A percentile compares a stretch with the other conserved stretches of the same genome.
These are phyloP conservation scores for Aspergillus carbonarius DNA, from an alignment of 2,329 filamentous ascomycete genomes.

Conservation along the genomic window DNA sequence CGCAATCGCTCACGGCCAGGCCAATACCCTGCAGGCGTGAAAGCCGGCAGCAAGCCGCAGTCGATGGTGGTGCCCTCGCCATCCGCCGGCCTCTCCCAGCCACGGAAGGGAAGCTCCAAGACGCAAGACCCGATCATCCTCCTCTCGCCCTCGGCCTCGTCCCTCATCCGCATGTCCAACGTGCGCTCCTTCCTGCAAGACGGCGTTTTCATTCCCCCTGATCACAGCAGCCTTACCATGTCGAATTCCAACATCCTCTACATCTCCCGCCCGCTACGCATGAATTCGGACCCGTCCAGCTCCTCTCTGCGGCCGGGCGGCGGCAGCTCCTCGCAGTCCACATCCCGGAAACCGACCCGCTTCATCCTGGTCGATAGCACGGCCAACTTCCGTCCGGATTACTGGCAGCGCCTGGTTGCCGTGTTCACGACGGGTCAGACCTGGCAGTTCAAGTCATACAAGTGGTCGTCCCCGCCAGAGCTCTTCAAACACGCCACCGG, in stretches of 20 bases:
- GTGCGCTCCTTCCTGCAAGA: slow-evolving; percentile 90
- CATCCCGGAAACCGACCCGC: slow-evolving; percentile 64
- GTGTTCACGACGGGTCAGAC: slow-evolving; percentile 97
- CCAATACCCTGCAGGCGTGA: slow-evolving; percentile 35
- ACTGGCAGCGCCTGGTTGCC: slow-evolving; percentile 92
- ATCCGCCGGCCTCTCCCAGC: slow-evolving; percentile 39
- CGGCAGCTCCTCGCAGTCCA: slow-evolving; percentile 37
- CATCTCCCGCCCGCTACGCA: slow-evolving; percentile 73
- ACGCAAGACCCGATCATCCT: slow-evolving; percentile 85
- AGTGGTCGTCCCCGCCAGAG: slow-evolving; percentile 85
- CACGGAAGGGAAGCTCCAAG: slow-evolving; percentile 47
- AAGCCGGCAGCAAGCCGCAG: slow-evolving; percentile 35
- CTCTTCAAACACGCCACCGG: slow-evolving; percentile 86
- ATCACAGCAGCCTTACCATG: slow-evolving; percentile 60
- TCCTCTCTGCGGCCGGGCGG: slow-evolving; percentile 52
- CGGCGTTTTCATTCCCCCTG: slow-evolving; percentile 76
- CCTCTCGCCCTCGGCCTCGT: slow-evolving; percentile 91
- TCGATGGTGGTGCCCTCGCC: slow-evolving; percentile 34
- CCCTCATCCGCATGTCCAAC: slow-evolving; percentile 91
- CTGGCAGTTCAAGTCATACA: slow-evolving; percentile 99
- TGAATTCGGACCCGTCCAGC: slow-evolving; percentile 38
- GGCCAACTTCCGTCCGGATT: slow-evolving; percentile 95
- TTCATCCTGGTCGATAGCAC: slow-evolving; percentile 95
- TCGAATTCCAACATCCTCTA: slow-evolving; percentile 77
- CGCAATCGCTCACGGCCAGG: slow-evolving; percentile 46